Evolutionary conservation across 352 stramenopile species (phyloP), one percentile per base, ranked within the genome.

Genomic region (Globisporangium nunn): DNA sequence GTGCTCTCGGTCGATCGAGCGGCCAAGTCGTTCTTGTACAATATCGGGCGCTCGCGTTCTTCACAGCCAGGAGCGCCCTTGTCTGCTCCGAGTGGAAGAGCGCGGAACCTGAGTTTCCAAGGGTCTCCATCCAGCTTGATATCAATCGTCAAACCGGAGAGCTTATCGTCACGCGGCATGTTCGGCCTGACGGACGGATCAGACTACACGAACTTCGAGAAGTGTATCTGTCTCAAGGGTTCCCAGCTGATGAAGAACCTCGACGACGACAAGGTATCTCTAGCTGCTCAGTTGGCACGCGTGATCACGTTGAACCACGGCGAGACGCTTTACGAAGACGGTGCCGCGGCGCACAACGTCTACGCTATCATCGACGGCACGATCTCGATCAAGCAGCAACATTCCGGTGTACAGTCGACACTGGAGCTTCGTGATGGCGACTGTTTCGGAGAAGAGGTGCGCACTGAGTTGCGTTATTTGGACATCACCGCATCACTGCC

Each of bases 211-310:
- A 88, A 72, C 6, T 90, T 94, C 56, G 85, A 92, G 52, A 94
- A 94, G 62, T 91, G 79, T 2, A 87, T 94, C 50, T 81, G 89
- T 41, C 65, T 94, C 49, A 94, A 92, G 57, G 81, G 78, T 11
- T 92, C 85, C 14, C 72, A 88, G 50, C 67, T 94, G 18, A 87
- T 94, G 85, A 73, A 76, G 62, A 85, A 91, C 45, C 64, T 94
- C 0, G 80, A 90, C 50, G 85, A 92, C 52, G 85, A 92, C 43
- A 91, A 92, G 56, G 79, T 93, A 0, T 86, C 85, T 23, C 58
- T 87, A 4, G 85, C 90, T 0, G 80, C 85, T 3, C 79, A 92
- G 39, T 65, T 94, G 37, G 76, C 75, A 0, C 79, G 80, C 47
- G 85, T 91, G 17, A 50, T 87, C 0, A 64, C 81, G 31, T 62